A percentile compares a stretch with the other conserved stretches of the same genome.
Conservation (phyloP, 192 early-diverging fungal genomes). For the Spizellomyces punctatus region DNA sequence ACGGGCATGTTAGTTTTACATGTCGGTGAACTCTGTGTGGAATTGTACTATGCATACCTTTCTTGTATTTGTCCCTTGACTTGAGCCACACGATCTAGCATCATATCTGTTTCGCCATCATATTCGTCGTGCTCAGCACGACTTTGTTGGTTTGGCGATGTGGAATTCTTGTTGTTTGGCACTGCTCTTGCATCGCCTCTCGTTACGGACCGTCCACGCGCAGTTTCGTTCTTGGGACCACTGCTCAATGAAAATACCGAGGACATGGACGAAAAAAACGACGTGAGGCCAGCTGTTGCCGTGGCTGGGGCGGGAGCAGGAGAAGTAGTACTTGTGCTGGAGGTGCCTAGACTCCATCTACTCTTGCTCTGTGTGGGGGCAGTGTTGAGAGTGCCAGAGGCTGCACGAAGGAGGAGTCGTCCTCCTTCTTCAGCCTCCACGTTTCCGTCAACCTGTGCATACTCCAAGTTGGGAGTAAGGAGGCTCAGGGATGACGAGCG, state of each 20-base stretch:
- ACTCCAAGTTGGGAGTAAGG: background rate
- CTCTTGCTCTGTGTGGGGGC: background rate
- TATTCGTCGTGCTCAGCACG: conserved; percentile 10
- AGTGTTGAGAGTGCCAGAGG: background rate
- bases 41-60: background rate
- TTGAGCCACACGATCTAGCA: conserved; percentile 25
- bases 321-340: background rate
- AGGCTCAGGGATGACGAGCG: background rate
- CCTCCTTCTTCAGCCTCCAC: conserved; percentile 31
- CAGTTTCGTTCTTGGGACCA: background rate
- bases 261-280: conserved; percentile 15
- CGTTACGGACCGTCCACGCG: background rate
- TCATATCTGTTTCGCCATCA: conserved; percentile 17
- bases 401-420: conserved; percentile 19
- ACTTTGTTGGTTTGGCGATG: too few species aligned
- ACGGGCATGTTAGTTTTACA: background rate
- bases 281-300: conserved; percentile 1
- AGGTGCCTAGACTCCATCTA: background rate
- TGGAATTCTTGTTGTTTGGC: too few species aligned
- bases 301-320: background rate
- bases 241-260: conserved; percentile 13
- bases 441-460: conserved; percentile 21
- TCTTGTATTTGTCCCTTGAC: conserved; percentile 22
- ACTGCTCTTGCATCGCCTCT: background rate
- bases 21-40: too few species aligned